Evolutionary conservation across 2,329 filamentous ascomycete genomes (phyloP).

Genomic region (Pseudopithomyces chartarum): DNA sequence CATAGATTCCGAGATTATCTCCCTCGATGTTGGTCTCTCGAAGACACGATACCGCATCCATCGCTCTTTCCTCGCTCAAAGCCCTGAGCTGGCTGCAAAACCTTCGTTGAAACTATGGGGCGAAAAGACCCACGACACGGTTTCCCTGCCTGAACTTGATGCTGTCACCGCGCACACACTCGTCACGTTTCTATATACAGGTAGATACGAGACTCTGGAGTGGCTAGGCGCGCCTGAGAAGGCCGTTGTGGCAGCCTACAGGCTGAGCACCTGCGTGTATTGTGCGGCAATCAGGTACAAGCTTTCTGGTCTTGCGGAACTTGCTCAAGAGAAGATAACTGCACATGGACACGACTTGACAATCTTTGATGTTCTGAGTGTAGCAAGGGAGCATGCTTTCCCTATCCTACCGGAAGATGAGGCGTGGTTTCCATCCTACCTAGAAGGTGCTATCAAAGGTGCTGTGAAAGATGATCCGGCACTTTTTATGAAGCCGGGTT

Average conservation of each 20-base stretch:
- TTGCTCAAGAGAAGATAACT: conserved; percentile 29
- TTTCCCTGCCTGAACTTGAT: conserved; percentile 30
- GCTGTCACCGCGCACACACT: conserved; percentile 28
- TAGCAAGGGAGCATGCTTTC: conserved; percentile 28
- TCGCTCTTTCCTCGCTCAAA: conserved; percentile 27
- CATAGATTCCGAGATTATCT: conserved; percentile 20
- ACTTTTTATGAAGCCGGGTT: conserved; percentile 27
- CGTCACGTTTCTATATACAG: conserved; percentile 32
- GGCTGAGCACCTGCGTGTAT: conserved; percentile 29
- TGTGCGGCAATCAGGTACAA: conserved; percentile 32
- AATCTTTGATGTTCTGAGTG: conserved; percentile 27
- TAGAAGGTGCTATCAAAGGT: conserved; percentile 24
- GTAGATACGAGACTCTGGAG: conserved; percentile 23
- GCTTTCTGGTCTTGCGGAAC: conserved; percentile 27
- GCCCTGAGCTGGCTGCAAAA: conserved; percentile 24
- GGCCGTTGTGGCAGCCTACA: conserved; percentile 17
- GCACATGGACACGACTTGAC: conserved; percentile 20
- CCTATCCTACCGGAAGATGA: conserved; percentile 29
- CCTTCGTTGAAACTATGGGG: conserved; percentile 13
- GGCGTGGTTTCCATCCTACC: conserved; percentile 28
- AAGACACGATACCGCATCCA: conserved; percentile 30
- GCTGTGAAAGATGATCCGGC: conserved; percentile 26
- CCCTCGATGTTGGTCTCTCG: conserved; percentile 25
- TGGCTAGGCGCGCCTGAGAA: conserved; percentile 1
- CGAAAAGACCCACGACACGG: conserved; percentile 14